Conservation (phyloP, 768 basidiomycete genomes). For the Obba rivulosa region DNA sequence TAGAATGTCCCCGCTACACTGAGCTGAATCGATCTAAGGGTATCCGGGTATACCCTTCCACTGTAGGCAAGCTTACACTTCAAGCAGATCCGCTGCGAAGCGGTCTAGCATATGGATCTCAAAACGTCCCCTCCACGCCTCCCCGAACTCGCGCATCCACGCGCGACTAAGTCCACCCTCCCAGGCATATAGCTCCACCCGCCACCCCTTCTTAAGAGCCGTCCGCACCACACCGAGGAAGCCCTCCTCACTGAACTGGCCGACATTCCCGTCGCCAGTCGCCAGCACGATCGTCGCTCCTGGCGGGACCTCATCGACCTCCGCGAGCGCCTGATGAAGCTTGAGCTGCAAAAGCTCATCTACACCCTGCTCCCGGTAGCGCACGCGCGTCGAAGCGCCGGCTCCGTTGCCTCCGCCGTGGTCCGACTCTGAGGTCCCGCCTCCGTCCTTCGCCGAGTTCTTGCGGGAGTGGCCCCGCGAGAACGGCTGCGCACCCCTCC, state of each 20-base stretch:
- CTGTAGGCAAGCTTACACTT: slow-evolving; percentile 15
- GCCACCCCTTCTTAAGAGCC: slow-evolving; percentile 87
- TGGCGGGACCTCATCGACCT: slow-evolving; percentile 55
- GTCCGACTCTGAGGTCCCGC: slow-evolving; percentile 28
- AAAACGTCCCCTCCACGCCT: slow-evolving; percentile 22
- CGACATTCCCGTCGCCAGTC: slow-evolving; percentile 90
- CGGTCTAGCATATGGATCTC: slow-evolving; percentile 30
- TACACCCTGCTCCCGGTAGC: slow-evolving; percentile 88
- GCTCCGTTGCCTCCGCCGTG: slow-evolving; percentile 11
- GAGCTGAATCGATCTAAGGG: too few relatives aligned
- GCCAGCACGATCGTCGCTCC: slow-evolving; percentile 84
- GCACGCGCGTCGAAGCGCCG: slow-evolving; percentile 33
- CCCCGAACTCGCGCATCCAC: slow-evolving; percentile 71
- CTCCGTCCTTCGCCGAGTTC: slow-evolving; percentile 16
- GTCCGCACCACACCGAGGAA: slow-evolving; percentile 85
- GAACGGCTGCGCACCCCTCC: slow-evolving; percentile 8
- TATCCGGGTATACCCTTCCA: too few relatives aligned
- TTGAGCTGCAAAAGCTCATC: slow-evolving; percentile 94
- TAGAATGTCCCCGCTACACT: too few relatives aligned
- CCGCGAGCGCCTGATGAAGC: slow-evolving; percentile 79
- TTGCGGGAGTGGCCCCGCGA: slow-evolving; percentile 18
- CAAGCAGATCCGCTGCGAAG: slow-evolving; percentile 33
- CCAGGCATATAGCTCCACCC: slow-evolving; percentile 93
- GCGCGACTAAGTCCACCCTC: slow-evolving; percentile 74
- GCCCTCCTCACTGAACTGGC: slow-evolving; percentile 90